phyloP scores from a whole-genome alignment of 139 green algal genomes.

The Asterochloris sp. region DNA sequence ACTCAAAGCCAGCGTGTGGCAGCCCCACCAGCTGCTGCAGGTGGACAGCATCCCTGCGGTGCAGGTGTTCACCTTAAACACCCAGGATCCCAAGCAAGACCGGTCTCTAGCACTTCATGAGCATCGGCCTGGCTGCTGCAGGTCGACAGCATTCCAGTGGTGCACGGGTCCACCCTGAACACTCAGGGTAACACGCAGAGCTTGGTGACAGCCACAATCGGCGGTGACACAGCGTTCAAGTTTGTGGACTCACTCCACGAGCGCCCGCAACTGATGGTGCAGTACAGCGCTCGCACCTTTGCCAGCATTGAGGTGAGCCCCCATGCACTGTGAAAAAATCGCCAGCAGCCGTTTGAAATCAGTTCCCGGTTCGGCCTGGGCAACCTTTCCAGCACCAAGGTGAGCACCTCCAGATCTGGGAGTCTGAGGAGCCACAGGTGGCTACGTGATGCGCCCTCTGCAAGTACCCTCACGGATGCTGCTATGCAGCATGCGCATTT shows the following conservation, averaged over 20 bases:
- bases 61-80: too few species aligned
- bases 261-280: constrained; percentile 40
- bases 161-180: constrained; percentile 66
- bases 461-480: not conserved
- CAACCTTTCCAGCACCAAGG: not conserved
- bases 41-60: too few species aligned
- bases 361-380: not conserved
- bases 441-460: not conserved
- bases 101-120: not conserved
- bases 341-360: not conserved
- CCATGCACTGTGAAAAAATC: not conserved
- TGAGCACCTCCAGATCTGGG: not conserved
- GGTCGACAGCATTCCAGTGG: constrained; percentile 37
- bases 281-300: constrained; percentile 52
- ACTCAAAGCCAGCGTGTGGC: too few species aligned
- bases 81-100: too few species aligned
- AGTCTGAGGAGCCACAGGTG: not conserved
- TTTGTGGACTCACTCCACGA: constrained; percentile 20
- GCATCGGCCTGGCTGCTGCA: constrained; percentile 17
- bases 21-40: too few species aligned
- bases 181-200: constrained; percentile 48
- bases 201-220: constrained; percentile 53
- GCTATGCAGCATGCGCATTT: too few species aligned
- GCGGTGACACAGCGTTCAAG: constrained; percentile 10
- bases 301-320: constrained; percentile 28